Base-by-base conservation (phyloP, 148 eudicot species). In the Spergularia bocconei region DNA sequence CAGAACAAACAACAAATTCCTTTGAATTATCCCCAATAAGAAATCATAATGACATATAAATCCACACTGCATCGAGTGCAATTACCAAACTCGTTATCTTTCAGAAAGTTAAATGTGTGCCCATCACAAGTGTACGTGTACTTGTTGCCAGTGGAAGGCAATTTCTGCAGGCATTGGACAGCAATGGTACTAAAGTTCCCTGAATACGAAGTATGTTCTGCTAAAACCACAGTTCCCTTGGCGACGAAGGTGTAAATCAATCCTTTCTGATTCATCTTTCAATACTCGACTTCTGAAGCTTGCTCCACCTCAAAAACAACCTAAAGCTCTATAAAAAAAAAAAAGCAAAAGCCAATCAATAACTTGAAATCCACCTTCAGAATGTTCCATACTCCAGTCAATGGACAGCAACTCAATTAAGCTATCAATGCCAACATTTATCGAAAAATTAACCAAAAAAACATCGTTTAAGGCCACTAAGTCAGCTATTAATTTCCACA, bases 161-260 rank as follows among this genome's bases (percentile, higher is more conserved):
- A 85, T 77, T 89, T 92, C 82, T 95, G 97, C 84, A 95, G 81
- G 86, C 99, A 95, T 73, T 95, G 99, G 54, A 95, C 97, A 60
- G 99, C 99, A 77, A 95, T 91, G 69, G 97, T 95, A 82, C 99
- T 91, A 78, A 95, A 92, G 82, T 95, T 95, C 61, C 99, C 99
- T 6, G 97, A 90, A 76, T 90, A 95, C 7, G 97, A 83, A n/a
- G 99, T 95, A 84, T 95, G 99, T 64, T 95, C 99, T 16, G 99
- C 99, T 54, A 95, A 77, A 64, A 95, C 98, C 74, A 95, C 97
- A 0, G 92, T 89, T 55, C 92, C 99, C 79, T 90, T 95, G 0
- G 99, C 99, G 56, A 95, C 99, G 80, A 95, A 95, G 82, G 97
- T 92, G 75, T 95, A 95, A 56, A 95, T 92, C 74, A 95, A 82